phyloP scores from a whole-genome alignment of 495 filamentous ascomycete species.

The Podospora pseudopauciseta region DNA sequence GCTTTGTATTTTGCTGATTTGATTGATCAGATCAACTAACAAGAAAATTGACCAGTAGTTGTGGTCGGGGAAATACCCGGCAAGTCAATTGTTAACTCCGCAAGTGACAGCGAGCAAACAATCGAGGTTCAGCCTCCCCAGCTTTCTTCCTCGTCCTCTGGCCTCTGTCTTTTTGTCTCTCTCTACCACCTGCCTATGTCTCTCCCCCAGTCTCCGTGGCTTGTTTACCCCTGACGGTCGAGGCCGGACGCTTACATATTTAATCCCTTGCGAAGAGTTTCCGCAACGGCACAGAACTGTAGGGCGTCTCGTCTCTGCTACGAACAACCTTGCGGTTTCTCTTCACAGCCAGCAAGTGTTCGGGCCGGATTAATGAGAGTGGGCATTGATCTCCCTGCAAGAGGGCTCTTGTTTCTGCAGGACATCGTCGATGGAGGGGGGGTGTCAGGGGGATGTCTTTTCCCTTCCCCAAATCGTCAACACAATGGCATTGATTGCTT shows the following conservation, averaged over 20 bases:
- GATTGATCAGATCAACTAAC: background rate
- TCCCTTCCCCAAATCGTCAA: slow-evolving; percentile 1
- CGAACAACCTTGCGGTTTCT: background rate
- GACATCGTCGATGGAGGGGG: background rate
- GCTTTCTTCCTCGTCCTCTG: too few species aligned
- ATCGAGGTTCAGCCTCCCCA: background rate
- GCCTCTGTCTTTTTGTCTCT: too few species aligned
- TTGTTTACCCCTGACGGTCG: background rate
- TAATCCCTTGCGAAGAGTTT: background rate
- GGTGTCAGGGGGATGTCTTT: background rate
- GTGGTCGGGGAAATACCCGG: background rate
- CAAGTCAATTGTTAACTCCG: background rate
- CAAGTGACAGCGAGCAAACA: background rate
- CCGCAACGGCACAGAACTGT: background rate
- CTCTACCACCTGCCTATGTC: too few species aligned
- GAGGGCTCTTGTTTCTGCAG: background rate
- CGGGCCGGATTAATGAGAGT: background rate
- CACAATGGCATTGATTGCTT: background rate
- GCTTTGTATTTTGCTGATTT: background rate
- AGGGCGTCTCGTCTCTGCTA: background rate
- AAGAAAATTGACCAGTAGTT: background rate
- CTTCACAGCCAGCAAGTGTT: background rate
- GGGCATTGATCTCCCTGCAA: background rate
- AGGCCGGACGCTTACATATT: background rate
- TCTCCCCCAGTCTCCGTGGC: background rate